Conservation (phyloP, 2,329 filamentous ascomycete genomes). For the Scedosporium boydii region DNA sequence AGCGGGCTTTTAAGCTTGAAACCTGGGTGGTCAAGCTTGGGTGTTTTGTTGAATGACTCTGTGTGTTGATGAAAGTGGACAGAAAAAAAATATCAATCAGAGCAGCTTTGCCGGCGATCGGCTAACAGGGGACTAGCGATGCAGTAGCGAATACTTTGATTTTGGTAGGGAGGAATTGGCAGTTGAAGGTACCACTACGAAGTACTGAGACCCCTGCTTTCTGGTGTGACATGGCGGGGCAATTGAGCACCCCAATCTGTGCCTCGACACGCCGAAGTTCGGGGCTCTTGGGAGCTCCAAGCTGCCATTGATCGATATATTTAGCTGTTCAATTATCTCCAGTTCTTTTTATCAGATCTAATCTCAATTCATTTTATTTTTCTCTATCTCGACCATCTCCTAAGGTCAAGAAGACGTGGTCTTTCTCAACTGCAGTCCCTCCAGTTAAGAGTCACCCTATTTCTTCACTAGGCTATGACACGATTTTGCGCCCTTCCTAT, state of each 20-base stretch:
- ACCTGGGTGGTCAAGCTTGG: background rate
- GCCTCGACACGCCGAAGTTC: background rate
- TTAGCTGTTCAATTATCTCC: background rate
- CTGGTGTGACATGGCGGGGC: background rate
- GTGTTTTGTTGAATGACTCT: background rate
- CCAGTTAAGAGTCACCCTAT: no score
- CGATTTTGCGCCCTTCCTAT: background rate
- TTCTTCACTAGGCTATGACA: background rate
- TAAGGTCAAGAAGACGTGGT: no score
- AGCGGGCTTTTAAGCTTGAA: background rate
- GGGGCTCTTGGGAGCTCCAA: background rate
- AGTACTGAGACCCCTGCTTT: background rate
- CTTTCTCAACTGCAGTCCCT: no score
- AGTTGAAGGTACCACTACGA: background rate
- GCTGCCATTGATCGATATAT: background rate
- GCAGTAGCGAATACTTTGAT: background rate
- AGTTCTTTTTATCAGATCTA: background rate
- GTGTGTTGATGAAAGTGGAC: background rate
- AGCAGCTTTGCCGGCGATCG: background rate
- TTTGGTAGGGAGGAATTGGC: background rate
- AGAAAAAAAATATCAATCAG: background rate
- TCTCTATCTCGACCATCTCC: no score
- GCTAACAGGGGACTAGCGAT: background rate
- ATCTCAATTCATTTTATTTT: no score
- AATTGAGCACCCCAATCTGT: background rate